Conservation (phyloP, 495 filamentous ascomycete genomes). For the Recurvomyces mirabilis region DNA sequence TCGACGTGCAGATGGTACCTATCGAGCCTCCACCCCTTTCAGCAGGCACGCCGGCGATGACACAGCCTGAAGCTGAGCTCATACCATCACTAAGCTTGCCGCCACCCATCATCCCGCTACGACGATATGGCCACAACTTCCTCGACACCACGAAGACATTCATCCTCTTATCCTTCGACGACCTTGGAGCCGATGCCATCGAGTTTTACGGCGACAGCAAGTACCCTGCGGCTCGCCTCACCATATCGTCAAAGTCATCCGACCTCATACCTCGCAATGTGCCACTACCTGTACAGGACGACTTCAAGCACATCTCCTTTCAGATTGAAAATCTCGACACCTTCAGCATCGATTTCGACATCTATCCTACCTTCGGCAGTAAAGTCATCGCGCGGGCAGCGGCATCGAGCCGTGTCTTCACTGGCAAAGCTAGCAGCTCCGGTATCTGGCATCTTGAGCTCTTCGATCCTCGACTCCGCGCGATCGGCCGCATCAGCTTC, state of each 20-base stretch:
- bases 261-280: conserved; percentile 94
- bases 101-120: conserved; percentile 87
- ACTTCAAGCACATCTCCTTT: conserved; percentile 83
- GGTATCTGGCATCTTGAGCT: conserved; percentile 76
- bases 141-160: conserved; percentile 85
- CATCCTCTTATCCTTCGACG: conserved; percentile 77
- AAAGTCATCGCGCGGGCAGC: conserved; percentile 94
- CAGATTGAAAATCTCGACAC: conserved; percentile 87
- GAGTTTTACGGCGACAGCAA: conserved; percentile 90
- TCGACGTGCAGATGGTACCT: conserved; percentile 28
- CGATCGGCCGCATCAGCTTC: conserved; percentile 92
- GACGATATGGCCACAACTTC: conserved; percentile 96
- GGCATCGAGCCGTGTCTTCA: conserved; percentile 76
- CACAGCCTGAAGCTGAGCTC: conserved; percentile 66
- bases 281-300: conserved; percentile 90
- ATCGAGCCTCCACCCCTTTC: conserved; percentile 5
- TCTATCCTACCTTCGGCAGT: conserved; percentile 93
- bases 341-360: conserved; percentile 92
- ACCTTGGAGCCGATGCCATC: conserved; percentile 56
- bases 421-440: conserved; percentile 57
- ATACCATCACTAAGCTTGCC: conserved; percentile 89
- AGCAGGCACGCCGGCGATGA: conserved; percentile 38
- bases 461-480: conserved; percentile 81
- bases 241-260: conserved; percentile 89
- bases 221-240: conserved; percentile 86